phyloP scores from a whole-genome alignment of 805 yeast species.

The Candida silvicultrix region DNA sequence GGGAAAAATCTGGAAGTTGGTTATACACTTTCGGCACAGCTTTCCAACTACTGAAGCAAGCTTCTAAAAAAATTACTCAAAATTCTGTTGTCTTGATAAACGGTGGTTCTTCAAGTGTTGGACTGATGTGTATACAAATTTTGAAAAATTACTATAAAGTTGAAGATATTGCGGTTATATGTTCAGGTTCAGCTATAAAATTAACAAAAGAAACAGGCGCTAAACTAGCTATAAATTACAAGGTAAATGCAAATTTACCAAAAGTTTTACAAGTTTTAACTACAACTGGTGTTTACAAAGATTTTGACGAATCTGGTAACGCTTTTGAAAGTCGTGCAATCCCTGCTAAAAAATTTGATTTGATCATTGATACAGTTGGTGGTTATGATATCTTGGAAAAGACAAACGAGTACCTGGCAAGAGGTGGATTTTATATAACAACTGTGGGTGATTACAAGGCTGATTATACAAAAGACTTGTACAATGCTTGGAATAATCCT shows the following conservation, averaged over 20 bases:
- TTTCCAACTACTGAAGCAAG: conserved; percentile 32
- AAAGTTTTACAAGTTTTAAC: conserved; percentile 12
- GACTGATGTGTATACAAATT: conserved; percentile 53
- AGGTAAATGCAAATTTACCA: conserved; percentile 18
- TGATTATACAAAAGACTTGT: conserved; percentile 31
- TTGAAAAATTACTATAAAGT: conserved; percentile 47
- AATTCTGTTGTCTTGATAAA: conserved; percentile 51
- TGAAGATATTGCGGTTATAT: conserved; percentile 44
- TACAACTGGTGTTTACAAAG: conserved; percentile 27
- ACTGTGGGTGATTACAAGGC: conserved; percentile 56
- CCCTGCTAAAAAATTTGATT: conserved; percentile 40
- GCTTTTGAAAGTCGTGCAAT: conserved; percentile 16
- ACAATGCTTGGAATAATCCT: conserved; percentile 28
- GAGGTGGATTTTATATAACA: conserved; percentile 48
- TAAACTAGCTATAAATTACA: conserved; percentile 43
- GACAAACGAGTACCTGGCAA: conserved; percentile 34
- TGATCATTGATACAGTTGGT: conserved; percentile 69
- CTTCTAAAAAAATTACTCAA: conserved; percentile 26
- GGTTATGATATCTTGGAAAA: conserved; percentile 43
- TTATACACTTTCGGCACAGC: conserved; percentile 64
- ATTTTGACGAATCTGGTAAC: conserved; percentile 21
- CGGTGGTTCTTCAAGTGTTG: conserved; percentile 79
- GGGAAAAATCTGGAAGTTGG: conserved; percentile 57
- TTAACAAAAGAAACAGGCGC: conserved; percentile 47
- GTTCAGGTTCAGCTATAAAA: conserved; percentile 47